Percentiles rank a stretch among this genome's conserved stretches.
These are phyloP conservation scores for Barnettozyma sp. DNA, from an alignment of 805 yeast genomes.

Conservation along the genomic window DNA sequence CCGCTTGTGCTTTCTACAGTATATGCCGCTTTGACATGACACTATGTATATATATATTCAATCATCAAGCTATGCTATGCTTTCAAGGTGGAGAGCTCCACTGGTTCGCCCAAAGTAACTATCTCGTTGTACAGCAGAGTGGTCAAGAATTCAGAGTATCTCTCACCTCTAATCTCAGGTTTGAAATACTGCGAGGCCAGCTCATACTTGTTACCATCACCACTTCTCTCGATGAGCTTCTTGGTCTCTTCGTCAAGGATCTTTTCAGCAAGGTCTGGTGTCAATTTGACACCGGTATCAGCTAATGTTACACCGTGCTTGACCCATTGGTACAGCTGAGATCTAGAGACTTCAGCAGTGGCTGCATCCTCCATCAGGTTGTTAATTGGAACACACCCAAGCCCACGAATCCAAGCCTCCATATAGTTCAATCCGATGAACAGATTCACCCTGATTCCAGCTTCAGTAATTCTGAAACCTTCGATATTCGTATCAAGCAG, in stretches of 20 bases:
- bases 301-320: constrained; percentile 54
- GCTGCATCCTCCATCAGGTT: constrained; percentile 88
- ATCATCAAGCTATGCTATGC: too few species aligned
- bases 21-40: too few species aligned
- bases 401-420: constrained; percentile 82
- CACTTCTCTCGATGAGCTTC: constrained; percentile 40
- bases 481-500: constrained; percentile 59
- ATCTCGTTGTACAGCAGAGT: constrained; percentile 65
- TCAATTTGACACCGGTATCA: constrained; percentile 52
- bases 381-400: constrained; percentile 83
- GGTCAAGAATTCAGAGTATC: constrained; percentile 70
- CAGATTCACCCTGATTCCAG: constrained; percentile 64
- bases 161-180: constrained; percentile 66
- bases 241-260: constrained; percentile 58
- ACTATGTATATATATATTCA: too few species aligned
- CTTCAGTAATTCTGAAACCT: constrained; percentile 56
- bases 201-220: constrained; percentile 52
- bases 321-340: constrained; percentile 80
- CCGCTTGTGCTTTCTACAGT: too few species aligned
- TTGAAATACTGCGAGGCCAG: constrained; percentile 63
- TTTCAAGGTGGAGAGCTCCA: constrained; percentile 22
- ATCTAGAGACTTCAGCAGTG: constrained; percentile 80
- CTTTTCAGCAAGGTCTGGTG: constrained; percentile 49
- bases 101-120: constrained; percentile 26
- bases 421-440: constrained; percentile 73